These are phyloP conservation scores for Microbotryum intermedium DNA, from an alignment of 1,284 basidiomycete genomes.

Conservation along the genomic window DNA sequence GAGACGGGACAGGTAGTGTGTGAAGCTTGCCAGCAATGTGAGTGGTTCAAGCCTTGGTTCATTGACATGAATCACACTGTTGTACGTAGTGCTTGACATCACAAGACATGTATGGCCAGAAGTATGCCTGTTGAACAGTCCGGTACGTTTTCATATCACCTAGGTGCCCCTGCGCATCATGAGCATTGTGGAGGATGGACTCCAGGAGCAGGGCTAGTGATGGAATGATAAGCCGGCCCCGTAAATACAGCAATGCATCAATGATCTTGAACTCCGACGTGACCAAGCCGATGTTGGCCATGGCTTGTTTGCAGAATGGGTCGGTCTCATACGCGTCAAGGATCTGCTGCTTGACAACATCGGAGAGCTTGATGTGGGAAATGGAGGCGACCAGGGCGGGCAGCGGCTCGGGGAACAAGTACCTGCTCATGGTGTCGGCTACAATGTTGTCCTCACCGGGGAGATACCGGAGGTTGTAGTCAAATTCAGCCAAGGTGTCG, in stretches of 20 bases:
- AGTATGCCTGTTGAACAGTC: slow-evolving; percentile 36
- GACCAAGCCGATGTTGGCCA: background rate
- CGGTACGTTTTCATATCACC: slow-evolving; percentile 41
- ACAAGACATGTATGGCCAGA: slow-evolving; percentile 44
- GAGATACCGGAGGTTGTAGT: slow-evolving; percentile 35
- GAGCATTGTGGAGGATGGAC: slow-evolving; percentile 33
- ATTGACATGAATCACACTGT: slow-evolving; percentile 17
- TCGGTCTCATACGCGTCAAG: slow-evolving; percentile 35
- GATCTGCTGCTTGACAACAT: slow-evolving; percentile 32
- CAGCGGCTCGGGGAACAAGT: slow-evolving; percentile 3
- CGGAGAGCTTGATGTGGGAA: slow-evolving; percentile 40
- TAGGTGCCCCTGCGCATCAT: slow-evolving; percentile 41
- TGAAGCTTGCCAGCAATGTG: slow-evolving; percentile 2
- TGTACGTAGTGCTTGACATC: background rate
- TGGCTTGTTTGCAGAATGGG: slow-evolving; percentile 34
- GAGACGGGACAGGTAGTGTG: background rate
- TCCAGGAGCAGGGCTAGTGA: slow-evolving; percentile 20
- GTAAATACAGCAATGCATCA: slow-evolving; percentile 37
- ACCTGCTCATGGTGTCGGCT: slow-evolving; percentile 25
- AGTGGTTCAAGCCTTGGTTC: slow-evolving; percentile 12
- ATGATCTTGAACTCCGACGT: background rate
- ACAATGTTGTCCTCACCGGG: slow-evolving; percentile 39
- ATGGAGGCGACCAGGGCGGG: slow-evolving; percentile 32
- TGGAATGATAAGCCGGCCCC: slow-evolving; percentile 38
- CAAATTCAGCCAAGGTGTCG: slow-evolving; percentile 39